phyloP scores from a whole-genome alignment of 2,329 filamentous ascomycete genomes.

The Eutypella sp. region DNA sequence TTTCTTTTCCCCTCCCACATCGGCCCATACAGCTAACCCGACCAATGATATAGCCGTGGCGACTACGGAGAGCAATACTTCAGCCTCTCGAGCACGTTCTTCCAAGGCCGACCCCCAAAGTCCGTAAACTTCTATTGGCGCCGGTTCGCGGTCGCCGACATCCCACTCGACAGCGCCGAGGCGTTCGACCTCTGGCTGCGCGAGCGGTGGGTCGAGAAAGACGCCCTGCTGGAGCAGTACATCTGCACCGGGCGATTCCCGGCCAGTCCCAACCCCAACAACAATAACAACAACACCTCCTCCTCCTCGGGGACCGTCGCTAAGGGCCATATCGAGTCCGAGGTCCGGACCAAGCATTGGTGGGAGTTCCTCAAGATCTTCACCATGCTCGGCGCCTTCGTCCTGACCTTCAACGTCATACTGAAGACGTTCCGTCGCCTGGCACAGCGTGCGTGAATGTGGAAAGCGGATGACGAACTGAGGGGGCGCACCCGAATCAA shows the following conservation, averaged over 20 bases:
- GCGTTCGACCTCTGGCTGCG: constrained; percentile 81
- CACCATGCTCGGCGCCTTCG: constrained; percentile 41
- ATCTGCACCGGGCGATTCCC: constrained; percentile 75
- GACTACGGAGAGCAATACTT: constrained; percentile 89
- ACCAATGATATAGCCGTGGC: constrained; percentile 51
- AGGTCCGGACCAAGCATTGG: constrained; percentile 48
- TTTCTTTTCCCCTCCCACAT: not conserved
- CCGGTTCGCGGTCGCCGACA: constrained; percentile 72
- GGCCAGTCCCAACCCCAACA: constrained; percentile 56
- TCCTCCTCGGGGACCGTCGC: no score
- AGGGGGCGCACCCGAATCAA: no score
- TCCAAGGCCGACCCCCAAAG: constrained; percentile 83
- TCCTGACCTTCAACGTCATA: constrained; percentile 34
- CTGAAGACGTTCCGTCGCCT: constrained; percentile 16
- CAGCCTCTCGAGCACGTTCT: constrained; percentile 79
- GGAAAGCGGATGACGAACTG: not conserved
- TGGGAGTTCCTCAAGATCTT: constrained; percentile 55
- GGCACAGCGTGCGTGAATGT: not conserved
- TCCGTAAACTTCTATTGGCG: constrained; percentile 98
- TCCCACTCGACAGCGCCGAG: constrained; percentile 70
- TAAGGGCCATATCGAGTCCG: constrained; percentile 50
- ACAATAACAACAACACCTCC: no score
- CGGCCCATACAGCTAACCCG: constrained; percentile 8
- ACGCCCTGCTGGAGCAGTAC: constrained; percentile 81
- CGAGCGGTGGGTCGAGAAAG: constrained; percentile 88